Evolutionary conservation across 1,284 basidiomycete genomes (phyloP), one percentile per base, ranked within the genome.

Genomic region (Phellinidium pouzarii): DNA sequence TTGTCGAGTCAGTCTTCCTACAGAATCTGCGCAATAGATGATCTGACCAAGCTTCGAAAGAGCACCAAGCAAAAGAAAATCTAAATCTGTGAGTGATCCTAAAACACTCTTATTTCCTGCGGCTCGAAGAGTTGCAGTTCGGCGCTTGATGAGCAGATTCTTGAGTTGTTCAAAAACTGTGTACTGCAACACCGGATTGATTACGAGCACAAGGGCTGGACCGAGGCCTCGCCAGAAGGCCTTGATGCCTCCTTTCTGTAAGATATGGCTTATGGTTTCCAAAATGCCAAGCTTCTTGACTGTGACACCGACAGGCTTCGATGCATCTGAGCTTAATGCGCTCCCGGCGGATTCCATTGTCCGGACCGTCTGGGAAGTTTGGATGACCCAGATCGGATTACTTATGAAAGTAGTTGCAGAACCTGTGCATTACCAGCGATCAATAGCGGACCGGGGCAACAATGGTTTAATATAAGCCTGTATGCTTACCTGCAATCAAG

Each of bases 191-290:
- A 99, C 90, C 6, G 96, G 96, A 68, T 99, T 99, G 62, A 94
- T 81, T 61, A 98, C 94, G 42, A 99, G 77, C 31, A 94, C 79
- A 48, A 99, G 74, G 14, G 95, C 94, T 2, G 96, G 94, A 0
- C 94, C 93, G 38, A 99, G 80, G n/a, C 96, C 96, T 50, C 93
- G 79, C 88, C 91, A 98, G 64, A 99, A 88, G 0, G 87, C 94
- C 19, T 76, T 67, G 19, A 82, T 61, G 9, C 95, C 95, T 63
- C 87, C 90, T 59, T 85, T 84, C 49, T 79, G 75, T 40, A 94
- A 61, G 57, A 99, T 91, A 58, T 78, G 78, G 51, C 76, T 68
- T 31, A 91, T 71, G 2, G 89, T 91, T 62, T 89, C 77, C 9
- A 83, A 50, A 56, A 90, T 76, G 6, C 84, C 78, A 12, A 85